Evolutionary conservation across 495 filamentous ascomycete genomes (phyloP).

Genomic region (Aspergillus affinis): DNA sequence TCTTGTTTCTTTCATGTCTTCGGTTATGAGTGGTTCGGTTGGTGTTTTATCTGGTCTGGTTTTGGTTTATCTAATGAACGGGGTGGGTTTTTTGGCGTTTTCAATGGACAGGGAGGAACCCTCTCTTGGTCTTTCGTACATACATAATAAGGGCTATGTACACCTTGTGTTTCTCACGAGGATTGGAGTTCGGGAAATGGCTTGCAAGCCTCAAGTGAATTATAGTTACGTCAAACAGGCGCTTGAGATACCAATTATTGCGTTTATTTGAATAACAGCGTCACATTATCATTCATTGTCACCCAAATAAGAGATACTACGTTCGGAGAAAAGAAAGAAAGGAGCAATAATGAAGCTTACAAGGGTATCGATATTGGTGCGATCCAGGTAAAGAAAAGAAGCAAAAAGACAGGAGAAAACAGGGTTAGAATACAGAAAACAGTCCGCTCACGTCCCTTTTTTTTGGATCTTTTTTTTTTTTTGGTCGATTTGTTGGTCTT

Average conservation of each 20-base stretch:
- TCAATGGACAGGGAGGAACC: too few relatives aligned
- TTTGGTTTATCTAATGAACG: background rate
- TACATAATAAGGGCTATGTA: too few relatives aligned
- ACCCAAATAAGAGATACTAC: background rate
- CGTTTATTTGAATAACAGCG: too few relatives aligned
- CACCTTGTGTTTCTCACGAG: too few relatives aligned
- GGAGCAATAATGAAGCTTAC: conserved; percentile 27
- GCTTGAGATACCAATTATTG: too few relatives aligned
- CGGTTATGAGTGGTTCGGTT: background rate
- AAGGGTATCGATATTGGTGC: conserved; percentile 48
- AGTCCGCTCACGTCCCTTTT: conserved; percentile 17
- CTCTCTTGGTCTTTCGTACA: too few relatives aligned
- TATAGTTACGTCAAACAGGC: too few relatives aligned
- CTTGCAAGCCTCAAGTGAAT: too few relatives aligned
- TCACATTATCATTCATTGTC: background rate
- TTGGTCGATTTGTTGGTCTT: conserved; percentile 6
- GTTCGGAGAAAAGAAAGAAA: background rate
- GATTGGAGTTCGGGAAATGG: too few relatives aligned
- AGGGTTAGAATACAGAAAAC: conserved; percentile 20
- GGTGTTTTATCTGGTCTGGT: background rate
- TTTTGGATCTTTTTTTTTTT: conserved; percentile 24
- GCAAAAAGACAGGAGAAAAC: conserved; percentile 20
- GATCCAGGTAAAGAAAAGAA: conserved; percentile 22
- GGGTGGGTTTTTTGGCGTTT: background rate
- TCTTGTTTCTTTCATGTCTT: background rate